Evolutionary conservation across 345 rosid genomes (phyloP), one percentile per base, ranked within the genome.

Genomic region (Gossypium thurberi): DNA sequence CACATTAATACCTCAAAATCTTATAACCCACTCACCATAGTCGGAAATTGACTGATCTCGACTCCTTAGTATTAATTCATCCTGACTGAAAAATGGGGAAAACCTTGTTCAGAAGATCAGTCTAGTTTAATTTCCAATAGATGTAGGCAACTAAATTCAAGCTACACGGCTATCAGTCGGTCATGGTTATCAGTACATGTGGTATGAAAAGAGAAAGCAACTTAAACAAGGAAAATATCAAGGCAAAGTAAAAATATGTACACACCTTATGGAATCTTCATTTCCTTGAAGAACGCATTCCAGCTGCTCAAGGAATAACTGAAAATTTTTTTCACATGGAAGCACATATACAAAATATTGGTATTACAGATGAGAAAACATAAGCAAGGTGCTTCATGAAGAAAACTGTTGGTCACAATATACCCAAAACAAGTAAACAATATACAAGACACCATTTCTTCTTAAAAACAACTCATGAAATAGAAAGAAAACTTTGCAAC

Each of bases 281-380:
- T 78, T 82, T 84, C 93, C 98, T 82, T 87, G 93, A 82, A 96
- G 91, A 81, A 89, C 92, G 65, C 81, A 74, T 33, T 87, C 98
- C 84, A 96, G 81, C 89, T 88, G 98, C 88, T 91, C 98, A 78
- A 93, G 86, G 79, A 96, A 95, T 87, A 95, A 78, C 98, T 95
- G 92, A 56, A 82, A 63, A 61, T 60, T 21, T 60, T 21, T 76
- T 80, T 77, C 33, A 64, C 55, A 65, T 8, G 13, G 48, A 51
- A 65, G 52, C 12, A 69, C 50, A 62, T 46, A 64, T 25, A 25
- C n/a, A 60, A 67, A 61, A 15, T 10, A 65, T 13, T 37, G 58
- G 28, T 23, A 23, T 65, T 10, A 57, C 64, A 75, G 65, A 37
- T 17, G 67, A 61, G 62, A 21, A 71, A 74, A 28, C 47, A 51